Evolutionary conservation across 352 stramenopile species (phyloP), one percentile per base, ranked within the genome.

Genomic region (Pythium rhizo-oryzae): DNA sequence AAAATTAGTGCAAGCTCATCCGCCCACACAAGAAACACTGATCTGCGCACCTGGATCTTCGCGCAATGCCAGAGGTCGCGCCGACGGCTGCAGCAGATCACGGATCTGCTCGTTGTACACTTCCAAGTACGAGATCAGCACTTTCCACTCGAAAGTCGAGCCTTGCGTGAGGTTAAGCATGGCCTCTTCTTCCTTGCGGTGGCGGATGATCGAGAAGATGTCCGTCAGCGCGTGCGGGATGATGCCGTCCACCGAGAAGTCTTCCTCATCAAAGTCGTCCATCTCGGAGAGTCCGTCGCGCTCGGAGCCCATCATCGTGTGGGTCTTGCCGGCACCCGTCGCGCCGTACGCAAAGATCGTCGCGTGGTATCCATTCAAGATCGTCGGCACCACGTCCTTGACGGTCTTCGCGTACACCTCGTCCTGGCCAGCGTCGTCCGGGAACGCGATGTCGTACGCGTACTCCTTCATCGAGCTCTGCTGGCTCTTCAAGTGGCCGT

Each of bases 81-180:
- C 19, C 15, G 67, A 72, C 23, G 83, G 87, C 67, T 94, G 87
- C 39, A 98, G 73, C 44, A 98, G 75, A 71, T 98, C 93, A 30
- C 88, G 79, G 51, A 98, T 96, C 24, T 92, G 78, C 68, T 98
- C 92, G 67, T 98, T 98, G 74, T 98, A 98, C n/a, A 98, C 94
- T 71, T 98, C 93, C 4, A 98, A 66, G 51, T 96, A 98, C 53
- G 87, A 93, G 30, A 97, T 83, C 6, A 85, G 70, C 35, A 97
- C 81, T 53, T 89, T 80, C 76, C 82, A 97, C 64, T 96, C 70
- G 43, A 82, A 89, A 3, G 74, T 83, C 13, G 72, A 78, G 18
- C 75, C 78, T 11, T 88, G 52, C 16, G 72, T 65, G 8, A 86
- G 25, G 30, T 81, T 77, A 2, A 79, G 55, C 28, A 80, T 73